Evolutionary conservation across 2,329 filamentous ascomycete species (phyloP).

Genomic region (Trichoderma citrinoviride): DNA sequence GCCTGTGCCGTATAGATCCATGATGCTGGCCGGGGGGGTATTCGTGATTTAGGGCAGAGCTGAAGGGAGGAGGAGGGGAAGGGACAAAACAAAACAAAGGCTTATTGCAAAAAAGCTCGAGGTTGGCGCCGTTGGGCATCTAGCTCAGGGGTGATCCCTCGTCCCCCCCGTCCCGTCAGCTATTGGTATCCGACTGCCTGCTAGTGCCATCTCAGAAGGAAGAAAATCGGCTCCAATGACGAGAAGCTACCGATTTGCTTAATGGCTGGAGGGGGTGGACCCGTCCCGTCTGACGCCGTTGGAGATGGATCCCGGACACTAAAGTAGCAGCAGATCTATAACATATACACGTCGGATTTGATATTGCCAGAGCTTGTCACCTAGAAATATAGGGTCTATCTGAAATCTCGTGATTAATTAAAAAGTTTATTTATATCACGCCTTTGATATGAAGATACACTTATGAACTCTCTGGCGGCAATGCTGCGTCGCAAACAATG

Average conservation of each 20-base stretch:
- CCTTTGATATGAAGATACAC: no score
- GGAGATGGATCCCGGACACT: conserved; percentile 8
- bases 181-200: no score
- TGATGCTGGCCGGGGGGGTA: neutral
- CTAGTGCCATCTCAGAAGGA: conserved; percentile 12
- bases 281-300: conserved; percentile 1
- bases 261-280: conserved; percentile 16
- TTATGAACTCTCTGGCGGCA: no score
- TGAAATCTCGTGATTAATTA: no score
- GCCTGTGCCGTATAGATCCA: conserved; percentile 5
- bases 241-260: neutral
- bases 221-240: neutral
- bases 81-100: neutral
- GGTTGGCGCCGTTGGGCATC: conserved; percentile 17
- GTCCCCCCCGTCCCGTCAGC: conserved; percentile 11
- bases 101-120: neutral
- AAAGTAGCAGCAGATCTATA: neutral
- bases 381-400: no score
- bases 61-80: neutral
- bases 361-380: no score
- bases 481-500: no score
- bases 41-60: neutral
- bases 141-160: conserved; percentile 10
- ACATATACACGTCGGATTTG: no score
- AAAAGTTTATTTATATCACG: no score